These are phyloP conservation scores for Stemphylium lycopersici DNA, from an alignment of 2,329 filamentous ascomycete species.

Conservation along the genomic window DNA sequence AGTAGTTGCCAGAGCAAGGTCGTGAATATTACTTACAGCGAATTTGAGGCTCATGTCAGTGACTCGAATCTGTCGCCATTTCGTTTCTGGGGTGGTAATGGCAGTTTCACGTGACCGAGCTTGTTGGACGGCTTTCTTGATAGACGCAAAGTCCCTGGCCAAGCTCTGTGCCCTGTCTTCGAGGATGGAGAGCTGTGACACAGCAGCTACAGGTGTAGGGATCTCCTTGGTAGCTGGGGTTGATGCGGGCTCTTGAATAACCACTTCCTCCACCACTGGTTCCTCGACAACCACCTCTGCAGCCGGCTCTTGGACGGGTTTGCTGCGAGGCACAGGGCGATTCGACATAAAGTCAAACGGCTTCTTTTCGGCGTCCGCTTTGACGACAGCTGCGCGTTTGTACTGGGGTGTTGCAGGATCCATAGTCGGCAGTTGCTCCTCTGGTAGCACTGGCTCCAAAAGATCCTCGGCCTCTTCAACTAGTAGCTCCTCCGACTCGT, in stretches of 20 bases:
- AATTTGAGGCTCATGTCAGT: conserved; percentile 42
- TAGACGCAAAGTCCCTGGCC: conserved; percentile 20
- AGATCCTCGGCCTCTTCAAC: conserved; percentile 28
- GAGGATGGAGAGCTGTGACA: conserved; percentile 19
- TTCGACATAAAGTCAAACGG: conserved; percentile 48
- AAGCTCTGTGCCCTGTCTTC: conserved; percentile 22
- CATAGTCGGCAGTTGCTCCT: conserved; percentile 28
- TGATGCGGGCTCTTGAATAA: conserved; percentile 4
- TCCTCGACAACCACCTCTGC: conserved; percentile 51
- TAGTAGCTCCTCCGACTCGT: conserved; percentile 24
- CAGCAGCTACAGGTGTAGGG: conserved; percentile 2
- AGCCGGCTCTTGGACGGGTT: conserved; percentile 41
- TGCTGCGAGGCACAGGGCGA: conserved; percentile 37
- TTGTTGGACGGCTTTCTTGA: conserved; percentile 21
- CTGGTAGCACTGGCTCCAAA: conserved; percentile 11
- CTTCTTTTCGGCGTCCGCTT: conserved; percentile 35
- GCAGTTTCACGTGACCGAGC: conserved; percentile 13
- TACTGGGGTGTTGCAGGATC: conserved; percentile 35
- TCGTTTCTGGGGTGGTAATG: conserved; percentile 17
- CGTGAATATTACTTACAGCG: conserved; percentile 36
- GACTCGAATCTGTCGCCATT: conserved; percentile 38
- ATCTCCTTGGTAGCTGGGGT: conserved; percentile 1
- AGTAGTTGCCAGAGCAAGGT: neutral
- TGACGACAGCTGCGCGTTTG: conserved; percentile 36
- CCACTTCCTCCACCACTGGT: conserved; percentile 30